phyloP scores from a whole-genome alignment of 2,329 filamentous ascomycete species.

The Neopestalotiopsis clavispora region DNA sequence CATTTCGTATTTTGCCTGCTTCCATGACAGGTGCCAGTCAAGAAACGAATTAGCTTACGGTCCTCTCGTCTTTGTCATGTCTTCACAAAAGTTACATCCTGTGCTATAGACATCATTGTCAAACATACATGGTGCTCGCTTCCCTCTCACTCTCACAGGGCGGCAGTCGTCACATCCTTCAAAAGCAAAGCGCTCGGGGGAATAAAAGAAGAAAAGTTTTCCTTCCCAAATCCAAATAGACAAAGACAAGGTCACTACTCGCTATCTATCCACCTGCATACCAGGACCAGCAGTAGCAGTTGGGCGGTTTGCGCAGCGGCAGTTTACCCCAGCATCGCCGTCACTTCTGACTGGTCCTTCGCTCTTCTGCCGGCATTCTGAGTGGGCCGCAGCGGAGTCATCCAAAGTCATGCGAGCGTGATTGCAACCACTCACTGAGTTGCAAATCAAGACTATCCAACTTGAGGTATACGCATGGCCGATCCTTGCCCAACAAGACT shows the following conservation, averaged over 20 bases:
- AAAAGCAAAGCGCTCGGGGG: too few relatives aligned
- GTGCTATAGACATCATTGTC: too few relatives aligned
- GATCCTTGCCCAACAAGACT: slow-evolving; percentile 18
- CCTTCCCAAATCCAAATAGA: too few relatives aligned
- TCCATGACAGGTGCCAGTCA: too few relatives aligned
- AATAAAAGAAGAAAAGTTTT: too few relatives aligned
- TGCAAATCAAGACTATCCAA: slow-evolving; percentile 12
- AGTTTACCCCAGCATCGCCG: not conserved
- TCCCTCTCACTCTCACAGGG: not conserved
- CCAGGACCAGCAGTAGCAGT: not conserved
- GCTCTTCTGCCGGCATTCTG: not conserved
- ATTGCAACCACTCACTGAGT: slow-evolving; percentile 15
- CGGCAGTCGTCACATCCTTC: slow-evolving; percentile 10
- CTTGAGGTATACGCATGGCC: slow-evolving; percentile 16
- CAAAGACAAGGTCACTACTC: not conserved
- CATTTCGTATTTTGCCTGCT: too few relatives aligned
- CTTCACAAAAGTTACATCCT: too few relatives aligned
- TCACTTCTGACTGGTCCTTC: slow-evolving; percentile 3
- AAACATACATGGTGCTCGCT: not conserved
- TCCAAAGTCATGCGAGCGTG: slow-evolving; percentile 16
- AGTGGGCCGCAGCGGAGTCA: slow-evolving; percentile 17
- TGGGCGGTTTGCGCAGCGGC: not conserved
- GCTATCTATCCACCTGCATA: not conserved
- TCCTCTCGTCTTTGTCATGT: too few relatives aligned
- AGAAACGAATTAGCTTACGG: too few relatives aligned